These are phyloP conservation scores for Leptodontidium sp. DNA, from an alignment of 2,329 filamentous ascomycete genomes.

Conservation along the genomic window DNA sequence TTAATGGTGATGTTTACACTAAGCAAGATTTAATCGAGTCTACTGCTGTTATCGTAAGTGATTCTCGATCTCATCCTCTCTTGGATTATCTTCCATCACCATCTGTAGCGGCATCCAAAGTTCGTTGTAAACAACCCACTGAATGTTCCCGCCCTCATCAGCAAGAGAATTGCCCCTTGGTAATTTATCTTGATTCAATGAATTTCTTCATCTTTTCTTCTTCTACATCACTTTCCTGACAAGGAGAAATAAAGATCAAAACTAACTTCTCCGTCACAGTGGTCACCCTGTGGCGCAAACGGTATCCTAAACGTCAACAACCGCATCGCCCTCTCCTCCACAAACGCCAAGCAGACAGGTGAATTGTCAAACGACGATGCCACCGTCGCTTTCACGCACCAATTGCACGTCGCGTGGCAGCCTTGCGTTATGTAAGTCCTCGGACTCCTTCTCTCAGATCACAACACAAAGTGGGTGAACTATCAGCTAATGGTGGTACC, in stretches of 20 bases:
- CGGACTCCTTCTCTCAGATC: background rate
- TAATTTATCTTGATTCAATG: background rate
- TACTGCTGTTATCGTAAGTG: constrained; percentile 30
- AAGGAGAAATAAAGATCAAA: background rate
- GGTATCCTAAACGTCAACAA: constrained; percentile 39
- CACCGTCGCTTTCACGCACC: constrained; percentile 35
- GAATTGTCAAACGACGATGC: constrained; percentile 38
- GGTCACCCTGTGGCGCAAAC: constrained; percentile 37
- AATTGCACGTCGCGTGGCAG: constrained; percentile 35
- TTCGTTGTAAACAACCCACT: background rate
- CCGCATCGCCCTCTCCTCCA: constrained; percentile 32
- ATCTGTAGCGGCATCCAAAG: background rate
- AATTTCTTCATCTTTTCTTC: background rate
- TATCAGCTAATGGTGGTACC: background rate
- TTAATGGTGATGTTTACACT: constrained; percentile 34
- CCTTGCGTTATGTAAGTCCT: constrained; percentile 17
- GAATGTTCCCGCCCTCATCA: background rate
- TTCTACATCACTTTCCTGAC: background rate
- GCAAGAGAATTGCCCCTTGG: constrained; percentile 7
- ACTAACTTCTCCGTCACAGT: constrained; percentile 2
- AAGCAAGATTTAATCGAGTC: constrained; percentile 35
- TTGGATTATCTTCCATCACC: background rate
- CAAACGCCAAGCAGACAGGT: constrained; percentile 22
- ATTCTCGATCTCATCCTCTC: background rate
- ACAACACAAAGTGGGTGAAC: background rate